A percentile compares a stretch with the other conserved stretches of the same genome.
Evolutionary conservation across 1,284 basidiomycete genomes (phyloP).

Genomic region (Ceratobasidium sp.): DNA sequence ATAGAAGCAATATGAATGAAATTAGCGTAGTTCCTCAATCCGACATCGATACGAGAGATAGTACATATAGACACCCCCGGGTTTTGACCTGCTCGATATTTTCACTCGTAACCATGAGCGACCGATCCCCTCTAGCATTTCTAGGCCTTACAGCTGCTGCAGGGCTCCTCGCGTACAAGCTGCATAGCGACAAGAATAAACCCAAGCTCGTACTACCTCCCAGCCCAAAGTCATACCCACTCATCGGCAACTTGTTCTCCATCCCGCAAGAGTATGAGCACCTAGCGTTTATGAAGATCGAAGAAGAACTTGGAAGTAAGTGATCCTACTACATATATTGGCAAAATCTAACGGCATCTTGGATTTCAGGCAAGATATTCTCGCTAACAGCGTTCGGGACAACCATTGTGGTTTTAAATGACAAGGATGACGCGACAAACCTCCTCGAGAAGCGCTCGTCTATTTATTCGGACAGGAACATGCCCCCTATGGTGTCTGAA

Average conservation of each 20-base stretch:
- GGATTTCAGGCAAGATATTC: slow-evolving; percentile 14
- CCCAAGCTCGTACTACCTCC: background rate
- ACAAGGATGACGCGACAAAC: background rate
- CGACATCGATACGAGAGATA: too few relatives aligned
- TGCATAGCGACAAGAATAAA: background rate
- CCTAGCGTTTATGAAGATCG: background rate
- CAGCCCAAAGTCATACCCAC: background rate
- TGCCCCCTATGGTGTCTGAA: background rate
- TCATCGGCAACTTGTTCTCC: background rate
- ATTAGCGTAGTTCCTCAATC: too few relatives aligned
- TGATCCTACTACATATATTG: background rate
- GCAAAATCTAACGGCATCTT: background rate
- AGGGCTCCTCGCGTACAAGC: background rate
- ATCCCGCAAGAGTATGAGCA: background rate
- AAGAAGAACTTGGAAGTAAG: slow-evolving; percentile 16
- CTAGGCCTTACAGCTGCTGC: background rate
- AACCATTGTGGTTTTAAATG: slow-evolving; percentile 25
- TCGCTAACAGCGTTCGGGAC: slow-evolving; percentile 11
- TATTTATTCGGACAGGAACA: slow-evolving; percentile 16
- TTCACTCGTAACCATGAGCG: too few relatives aligned
- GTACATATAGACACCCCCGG: too few relatives aligned
- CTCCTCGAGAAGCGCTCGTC: slow-evolving; percentile 27
- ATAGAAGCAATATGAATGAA: too few relatives aligned
- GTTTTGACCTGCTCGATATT: too few relatives aligned
- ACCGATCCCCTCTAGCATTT: too few relatives aligned